Base-by-base conservation (phyloP, 495 filamentous ascomycete genomes). In the Beverwykella pulmonaria region DNA sequence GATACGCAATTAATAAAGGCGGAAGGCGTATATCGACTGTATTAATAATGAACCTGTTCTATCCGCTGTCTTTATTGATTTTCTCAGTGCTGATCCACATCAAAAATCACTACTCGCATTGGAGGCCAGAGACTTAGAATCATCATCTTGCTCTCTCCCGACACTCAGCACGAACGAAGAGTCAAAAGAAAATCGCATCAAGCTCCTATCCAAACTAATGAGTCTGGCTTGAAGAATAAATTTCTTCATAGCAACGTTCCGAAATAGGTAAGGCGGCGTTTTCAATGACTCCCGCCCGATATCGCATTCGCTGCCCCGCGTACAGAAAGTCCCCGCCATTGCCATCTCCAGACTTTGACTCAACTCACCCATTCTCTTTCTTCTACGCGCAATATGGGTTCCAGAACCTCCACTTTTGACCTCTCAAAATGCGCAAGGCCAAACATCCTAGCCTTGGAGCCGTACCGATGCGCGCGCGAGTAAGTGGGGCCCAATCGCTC, bases 391-490 rank as follows among this genome's bases (percentile, higher is more conserved):
- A 59, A 59, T 5, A 71, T 68, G 60, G 19, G 47, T 26, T 32
- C 57, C 23, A 47, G 44, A 62, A 47, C 26, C 17, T 69, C 66
- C 19, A 5, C 65, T 2, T 72, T 72, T 34, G 59, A 72, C 63
- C 62, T 72, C 4, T 59, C 57, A 0, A 75, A 52, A 53, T 79
- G 77, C 60, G 76, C 76, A 26, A 53, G 77, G 52, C 77, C 75
- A 2, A 79, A 78, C 50, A 79, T 79, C 39, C 60, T 79, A 20
- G 70, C 72, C 17, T 61, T 79, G 25, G 70, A 78, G 64, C 77
- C 77, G 50, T 79, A 79, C 59, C 66, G 77, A 27, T 79, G 77
- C 57, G 77, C 77, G 12, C 48, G 77, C 58, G 77, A 79, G 75
- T 77, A 74, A 59, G 75, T 49, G 9, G 20, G 27, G 30, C 36